Conservation (phyloP, 2,329 filamentous ascomycete genomes). For the Fusarium burgessii region DNA sequence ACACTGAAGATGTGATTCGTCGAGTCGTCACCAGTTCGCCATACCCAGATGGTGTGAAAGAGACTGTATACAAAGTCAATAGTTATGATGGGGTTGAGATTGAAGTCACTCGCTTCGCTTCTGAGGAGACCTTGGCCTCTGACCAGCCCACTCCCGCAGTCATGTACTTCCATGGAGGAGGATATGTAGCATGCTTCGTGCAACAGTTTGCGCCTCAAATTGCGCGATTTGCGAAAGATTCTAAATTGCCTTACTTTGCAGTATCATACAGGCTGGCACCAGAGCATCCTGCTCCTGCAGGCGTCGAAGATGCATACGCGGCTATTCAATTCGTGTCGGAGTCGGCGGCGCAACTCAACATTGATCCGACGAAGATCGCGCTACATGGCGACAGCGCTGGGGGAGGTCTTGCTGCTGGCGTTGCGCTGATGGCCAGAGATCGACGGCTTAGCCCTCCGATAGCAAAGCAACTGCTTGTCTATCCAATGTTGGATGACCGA, state of each 20-base stretch:
- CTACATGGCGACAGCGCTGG: conserved; percentile 30
- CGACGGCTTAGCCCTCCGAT: not conserved
- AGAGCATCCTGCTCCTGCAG: conserved; percentile 20
- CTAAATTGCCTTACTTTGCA: conserved; percentile 24
- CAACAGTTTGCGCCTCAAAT: conserved; percentile 20
- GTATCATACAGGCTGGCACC: conserved; percentile 29
- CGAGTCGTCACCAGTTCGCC: not conserved
- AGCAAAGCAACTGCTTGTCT: conserved; percentile 21
- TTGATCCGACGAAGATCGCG: conserved; percentile 20
- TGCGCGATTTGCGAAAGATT: conserved; percentile 11
- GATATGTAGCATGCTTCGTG: conserved; percentile 13
- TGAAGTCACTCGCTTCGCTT: conserved; percentile 19
- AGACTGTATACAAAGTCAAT: conserved; percentile 14
- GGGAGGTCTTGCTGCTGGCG: conserved; percentile 17
- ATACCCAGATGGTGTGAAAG: not conserved
- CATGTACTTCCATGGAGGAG: conserved; percentile 26
- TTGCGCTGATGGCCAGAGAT: conserved; percentile 18
- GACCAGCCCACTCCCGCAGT: conserved; percentile 3
- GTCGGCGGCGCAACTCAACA: conserved; percentile 3
- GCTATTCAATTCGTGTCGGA: conserved; percentile 10
- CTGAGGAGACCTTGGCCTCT: not conserved
- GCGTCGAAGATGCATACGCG: conserved; percentile 22
- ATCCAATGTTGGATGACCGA: conserved; percentile 34
- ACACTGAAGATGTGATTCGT: not conserved
- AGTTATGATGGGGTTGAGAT: conserved; percentile 11